Conservation (phyloP, 2,329 filamentous ascomycete species). For the Dothistroma pini region DNA sequence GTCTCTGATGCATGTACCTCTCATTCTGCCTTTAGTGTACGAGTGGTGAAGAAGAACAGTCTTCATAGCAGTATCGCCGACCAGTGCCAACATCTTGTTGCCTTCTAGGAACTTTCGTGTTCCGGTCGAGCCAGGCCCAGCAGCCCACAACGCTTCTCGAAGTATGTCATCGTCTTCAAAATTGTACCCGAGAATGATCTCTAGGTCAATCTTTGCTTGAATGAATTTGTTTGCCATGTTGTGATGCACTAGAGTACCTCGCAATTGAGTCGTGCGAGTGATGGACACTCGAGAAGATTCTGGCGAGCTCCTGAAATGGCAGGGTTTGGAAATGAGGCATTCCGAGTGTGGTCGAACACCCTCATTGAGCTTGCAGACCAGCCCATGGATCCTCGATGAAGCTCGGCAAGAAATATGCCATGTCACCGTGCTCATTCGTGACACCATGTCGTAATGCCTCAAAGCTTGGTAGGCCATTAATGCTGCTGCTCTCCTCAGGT, state of each 20-base stretch:
- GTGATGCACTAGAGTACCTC: too few relatives aligned
- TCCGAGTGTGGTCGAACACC: background rate
- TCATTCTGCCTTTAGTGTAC: background rate
- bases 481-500: background rate
- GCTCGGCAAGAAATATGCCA: constrained; percentile 64
- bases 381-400: constrained; percentile 72
- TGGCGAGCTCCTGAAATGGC: background rate
- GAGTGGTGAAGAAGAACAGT: background rate
- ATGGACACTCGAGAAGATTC: background rate
- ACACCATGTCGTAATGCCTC: constrained; percentile 40
- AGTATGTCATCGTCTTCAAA: background rate
- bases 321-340: background rate
- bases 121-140: background rate
- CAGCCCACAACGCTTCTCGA: background rate
- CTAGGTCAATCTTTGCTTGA: background rate
- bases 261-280: too few relatives aligned
- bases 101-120: background rate
- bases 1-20: background rate
- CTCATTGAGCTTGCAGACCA: constrained; percentile 32
- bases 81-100: background rate
- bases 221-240: background rate
- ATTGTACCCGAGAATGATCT: background rate
- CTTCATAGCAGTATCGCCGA: background rate
- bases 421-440: constrained; percentile 55
- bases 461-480: constrained; percentile 26